Evolutionary conservation across 1,139 yeast genomes (phyloP).

Genomic region (Saccharomyces hybrid): DNA sequence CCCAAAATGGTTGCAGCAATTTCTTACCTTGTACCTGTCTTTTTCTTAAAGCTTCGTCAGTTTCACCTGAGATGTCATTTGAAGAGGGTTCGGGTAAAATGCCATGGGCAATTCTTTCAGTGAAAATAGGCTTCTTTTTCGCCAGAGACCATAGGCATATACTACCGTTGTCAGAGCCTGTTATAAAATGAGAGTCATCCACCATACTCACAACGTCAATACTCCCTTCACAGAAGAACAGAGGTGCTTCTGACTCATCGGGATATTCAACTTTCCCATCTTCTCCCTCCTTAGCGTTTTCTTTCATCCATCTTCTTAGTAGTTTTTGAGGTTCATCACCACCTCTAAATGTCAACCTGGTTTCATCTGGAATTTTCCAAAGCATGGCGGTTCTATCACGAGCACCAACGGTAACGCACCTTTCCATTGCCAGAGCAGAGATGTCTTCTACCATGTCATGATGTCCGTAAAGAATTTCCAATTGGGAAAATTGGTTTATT

Average conservation of each 20-base stretch:
- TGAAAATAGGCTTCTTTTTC: conserved; percentile 77
- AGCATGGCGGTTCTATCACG: conserved; percentile 91
- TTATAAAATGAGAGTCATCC: conserved; percentile 85
- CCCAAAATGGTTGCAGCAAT: conserved; percentile 66
- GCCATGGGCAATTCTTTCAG: conserved; percentile 72
- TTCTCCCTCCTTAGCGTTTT: conserved; percentile 30
- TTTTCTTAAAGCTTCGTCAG: conserved; percentile 35
- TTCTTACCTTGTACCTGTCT: conserved; percentile 49
- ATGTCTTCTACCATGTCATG: conserved; percentile 84
- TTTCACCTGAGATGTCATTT: conserved; percentile 63
- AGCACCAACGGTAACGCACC: conserved; percentile 92
- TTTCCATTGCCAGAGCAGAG: conserved; percentile 70
- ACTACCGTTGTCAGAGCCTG: conserved; percentile 93
- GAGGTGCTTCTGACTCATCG: conserved; percentile 28
- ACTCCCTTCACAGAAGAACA: conserved; percentile 69
- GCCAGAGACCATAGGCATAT: conserved; percentile 80
- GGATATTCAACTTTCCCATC: conserved; percentile 28
- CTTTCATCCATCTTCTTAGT: conserved; percentile 36
- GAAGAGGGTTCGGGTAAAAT: conserved; percentile 45
- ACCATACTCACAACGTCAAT: conserved; percentile 86
- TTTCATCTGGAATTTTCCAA: conserved; percentile 95
- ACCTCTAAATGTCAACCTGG: conserved; percentile 87
- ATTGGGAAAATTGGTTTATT: conserved; percentile 76
- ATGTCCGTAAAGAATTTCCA: conserved; percentile 89
- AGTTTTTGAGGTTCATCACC: conserved; percentile 56